Conservation (phyloP, 2,329 filamentous ascomycete species). For the Penicillium sclerotiorum region DNA sequence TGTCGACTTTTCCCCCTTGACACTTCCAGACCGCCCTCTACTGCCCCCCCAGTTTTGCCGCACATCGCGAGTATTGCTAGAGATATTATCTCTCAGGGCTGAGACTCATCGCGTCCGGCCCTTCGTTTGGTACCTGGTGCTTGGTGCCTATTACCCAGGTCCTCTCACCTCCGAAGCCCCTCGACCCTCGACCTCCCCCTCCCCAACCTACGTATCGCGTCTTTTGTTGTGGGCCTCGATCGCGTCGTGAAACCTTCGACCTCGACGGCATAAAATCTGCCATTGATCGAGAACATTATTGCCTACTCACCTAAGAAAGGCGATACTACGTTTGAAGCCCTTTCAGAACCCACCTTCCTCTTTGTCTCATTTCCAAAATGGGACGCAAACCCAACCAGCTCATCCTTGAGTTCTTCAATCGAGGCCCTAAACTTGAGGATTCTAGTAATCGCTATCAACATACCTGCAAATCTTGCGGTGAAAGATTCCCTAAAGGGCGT, state of each 20-base stretch:
- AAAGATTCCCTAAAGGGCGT: conserved; percentile 87
- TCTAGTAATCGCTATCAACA: conserved; percentile 90
- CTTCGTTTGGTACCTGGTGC: neutral
- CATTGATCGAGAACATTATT: too few species aligned
- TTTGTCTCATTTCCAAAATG: conserved; percentile 55
- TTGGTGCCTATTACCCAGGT: neutral
- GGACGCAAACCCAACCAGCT: conserved; percentile 81
- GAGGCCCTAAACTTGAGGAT: conserved; percentile 83
- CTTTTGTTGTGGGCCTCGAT: conserved; percentile 3
- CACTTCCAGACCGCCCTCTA: conserved; percentile 39
- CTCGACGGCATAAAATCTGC: neutral
- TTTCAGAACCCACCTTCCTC: conserved; percentile 8
- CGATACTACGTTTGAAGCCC: too few species aligned
- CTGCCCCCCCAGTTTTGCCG: conserved; percentile 39
- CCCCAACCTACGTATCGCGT: neutral
- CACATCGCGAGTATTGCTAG: conserved; percentile 15
- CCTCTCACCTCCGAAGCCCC: neutral
- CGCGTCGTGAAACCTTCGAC: conserved; percentile 1
- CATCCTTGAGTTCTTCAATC: conserved; percentile 85
- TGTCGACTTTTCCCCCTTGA: conserved; percentile 25
- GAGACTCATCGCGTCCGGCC: conserved; percentile 11
- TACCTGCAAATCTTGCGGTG: conserved; percentile 84
- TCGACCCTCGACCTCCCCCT: neutral
- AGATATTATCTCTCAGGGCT: conserved; percentile 9
- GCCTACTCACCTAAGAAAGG: too few species aligned